Evolutionary conservation across 2,329 filamentous ascomycete species (phyloP), one percentile per base, ranked within the genome.

Genomic region (Plenodomus lindquistii): DNA sequence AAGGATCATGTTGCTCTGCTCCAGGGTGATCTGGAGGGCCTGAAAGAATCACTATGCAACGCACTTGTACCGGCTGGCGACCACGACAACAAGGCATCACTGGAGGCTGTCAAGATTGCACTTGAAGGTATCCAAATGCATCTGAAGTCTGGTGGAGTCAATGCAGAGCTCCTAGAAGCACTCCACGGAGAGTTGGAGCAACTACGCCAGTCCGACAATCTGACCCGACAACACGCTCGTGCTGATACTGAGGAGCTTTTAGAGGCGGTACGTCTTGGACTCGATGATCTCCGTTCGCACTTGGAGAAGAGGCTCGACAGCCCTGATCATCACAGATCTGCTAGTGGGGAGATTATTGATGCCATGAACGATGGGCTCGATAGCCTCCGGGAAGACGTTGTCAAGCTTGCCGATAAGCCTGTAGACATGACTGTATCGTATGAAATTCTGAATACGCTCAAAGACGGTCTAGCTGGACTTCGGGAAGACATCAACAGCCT

Each of bases 381-480:
- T 51, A 83, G 81, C 37, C 80, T 97, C 27, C 83, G 90, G 4
- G 79, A 83, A 15, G 92, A 97, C 58, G 82, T 96, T 41, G 78
- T 82, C 55, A 86, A 86, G 64, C 80, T 94, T 15, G 79, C 85
- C 18, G 86, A 93, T 66, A 94, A 91, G 73, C 89, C 91, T 4
- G 77, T 84, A 0, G 91, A 96, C 61, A 81, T 93, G 71, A 92
- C 88, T 0, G 86, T 90, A 48, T 93, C 89, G 50, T 89, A 96
- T 56, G 91, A 97, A 72, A 92, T 97, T 43, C 79, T 97, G 1
- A 89, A 96, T 50, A 90, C 89, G 0, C 80, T 97, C 46, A 95
- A 88, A 68, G 81, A 85, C n/a, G 92, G 91, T 0, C 77, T 97
- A 8, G 85, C 88, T 37, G 82, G 81, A 34, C 80, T 97, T 15